phyloP scores from a whole-genome alignment of 371 early-diverging fungal genomes.

The Actinomortierella ambigua region DNA sequence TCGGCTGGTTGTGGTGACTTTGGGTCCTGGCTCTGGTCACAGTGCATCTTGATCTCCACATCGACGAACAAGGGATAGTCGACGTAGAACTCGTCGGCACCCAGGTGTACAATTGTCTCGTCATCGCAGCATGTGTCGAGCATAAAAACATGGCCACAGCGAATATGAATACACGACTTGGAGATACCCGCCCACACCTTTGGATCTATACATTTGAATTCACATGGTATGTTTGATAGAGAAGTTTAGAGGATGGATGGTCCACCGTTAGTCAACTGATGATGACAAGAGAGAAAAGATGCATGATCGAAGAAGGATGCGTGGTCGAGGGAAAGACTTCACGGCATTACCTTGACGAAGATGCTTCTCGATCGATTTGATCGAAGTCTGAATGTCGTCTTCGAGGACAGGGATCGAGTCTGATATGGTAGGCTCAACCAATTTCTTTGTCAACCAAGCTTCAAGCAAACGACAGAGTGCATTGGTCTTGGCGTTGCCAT shows the following conservation, averaged over 20 bases:
- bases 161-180: conserved; percentile 34
- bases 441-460: conserved; percentile 32
- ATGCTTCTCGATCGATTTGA: conserved; percentile 31
- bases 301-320: no score
- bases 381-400: conserved; percentile 32
- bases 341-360: conserved; percentile 1
- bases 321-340: no score
- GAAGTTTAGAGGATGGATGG: no score
- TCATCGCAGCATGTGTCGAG: conserved; percentile 41
- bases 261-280: no score
- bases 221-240: no score
- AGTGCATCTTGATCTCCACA: conserved; percentile 44
- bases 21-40: conserved; percentile 6
- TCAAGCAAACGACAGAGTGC: conserved; percentile 30
- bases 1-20: conserved; percentile 14
- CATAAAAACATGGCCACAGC: conserved; percentile 43
- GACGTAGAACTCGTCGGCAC: conserved; percentile 36
- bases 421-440: conserved; percentile 43
- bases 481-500: conserved; percentile 43
- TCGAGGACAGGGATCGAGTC: conserved; percentile 39
- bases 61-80: conserved; percentile 41
- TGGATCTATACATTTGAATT: no score
- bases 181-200: conserved; percentile 39
- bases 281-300: no score
- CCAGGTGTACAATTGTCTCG: conserved; percentile 36